Evolutionary conservation across 108 stramenopile genomes (phyloP), one percentile per base, ranked within the genome.

Genomic region (Tribonema minus): DNA sequence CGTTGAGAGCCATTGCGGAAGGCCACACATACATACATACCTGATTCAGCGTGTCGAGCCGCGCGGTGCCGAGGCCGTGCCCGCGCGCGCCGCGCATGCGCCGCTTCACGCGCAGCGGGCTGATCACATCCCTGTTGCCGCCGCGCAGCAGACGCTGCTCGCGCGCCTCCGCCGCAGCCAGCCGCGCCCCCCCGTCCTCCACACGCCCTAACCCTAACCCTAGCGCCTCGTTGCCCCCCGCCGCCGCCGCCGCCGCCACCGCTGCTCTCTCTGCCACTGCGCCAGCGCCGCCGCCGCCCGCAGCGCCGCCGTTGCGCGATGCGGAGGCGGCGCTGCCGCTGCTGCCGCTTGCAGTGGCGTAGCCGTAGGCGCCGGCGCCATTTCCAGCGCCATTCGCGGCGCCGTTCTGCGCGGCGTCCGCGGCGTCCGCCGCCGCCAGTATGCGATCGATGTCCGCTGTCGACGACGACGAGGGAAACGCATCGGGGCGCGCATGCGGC

Each of bases 381-480:
- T n/a, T n/a, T 72, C 71, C 37, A 62, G 61, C 38, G 61, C 71
- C 71, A 72, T 62, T n/a, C n/a, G n/a, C n/a, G n/a, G n/a, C n/a
- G n/a, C n/a, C n/a, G n/a, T n/a, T n/a, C n/a, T n/a, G n/a, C n/a
- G n/a, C n/a, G n/a, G n/a, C n/a, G n/a, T n/a, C n/a, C n/a, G n/a
- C n/a, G n/a, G n/a, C n/a, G n/a, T n/a, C n/a, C n/a, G n/a, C n/a
- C 46, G 71, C 61, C 61, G 61, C 61, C n/a, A 72, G 61, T 12
- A 72, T 72, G 20, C 29, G 37, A 30, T 72, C 71, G 38, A 72
- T 61, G 61, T 72, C 71, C 37, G 69, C 28, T 61, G 26, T 31
- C 37, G 61, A 39, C 61, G 39, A 29, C 67, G 29, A 12, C 40
- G 25, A 7, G 25, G 38, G 32, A 37, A n/a, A 34, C 61, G 25